Base-by-base conservation (phyloP, 768 basidiomycete genomes). In the Rhizopogon vinicolor region DNA sequence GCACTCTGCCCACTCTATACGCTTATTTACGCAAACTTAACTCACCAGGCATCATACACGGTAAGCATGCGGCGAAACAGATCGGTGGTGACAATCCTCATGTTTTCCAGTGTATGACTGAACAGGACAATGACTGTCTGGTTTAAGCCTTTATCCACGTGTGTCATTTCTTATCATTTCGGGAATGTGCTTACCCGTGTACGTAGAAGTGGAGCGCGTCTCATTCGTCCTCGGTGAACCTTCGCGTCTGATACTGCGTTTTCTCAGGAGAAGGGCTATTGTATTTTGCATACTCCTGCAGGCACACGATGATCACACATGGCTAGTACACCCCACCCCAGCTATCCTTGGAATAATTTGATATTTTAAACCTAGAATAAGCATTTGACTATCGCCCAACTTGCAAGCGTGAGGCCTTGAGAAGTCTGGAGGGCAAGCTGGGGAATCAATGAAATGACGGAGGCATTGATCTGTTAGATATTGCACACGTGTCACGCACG, bases 1-100 rank as follows among this genome's bases (percentile, higher is more conserved):
- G 19, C 12, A 29, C 31, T 41, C 52, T 48, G 29, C 59, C 35
- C 55, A 41, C 44, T 42, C 5, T 19, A 41, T 12, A 25, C 45
- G 45, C 39, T 49, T 55, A 46, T 45, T 51, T 53, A 58, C 54
- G 28, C 55, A 43, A 40, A 22, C 19, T 9, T 22, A 44, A 35
- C 44, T 46, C 19, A 22, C 40, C 33, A 72, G 80, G 78, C 14
- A 71, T 82, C 52, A 76, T 81, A 29, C 80, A 81, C 60, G 79
- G 79, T 77, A 67, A 39, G 10, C 33, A 46, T 49, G 19, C 31
- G 12, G 35, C 31, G 35, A 45, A 10, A 33, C 49, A 52, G 53
- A 53, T 54, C 28, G 35, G 37, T 50, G 42, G 58, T 62, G n/a
- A 61, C 63, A 50, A 56, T 53, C 48, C 22, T 50, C 39, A 28